Conservation (phyloP, 2,329 filamentous ascomycete genomes). For the Biscogniauxia sp. region DNA sequence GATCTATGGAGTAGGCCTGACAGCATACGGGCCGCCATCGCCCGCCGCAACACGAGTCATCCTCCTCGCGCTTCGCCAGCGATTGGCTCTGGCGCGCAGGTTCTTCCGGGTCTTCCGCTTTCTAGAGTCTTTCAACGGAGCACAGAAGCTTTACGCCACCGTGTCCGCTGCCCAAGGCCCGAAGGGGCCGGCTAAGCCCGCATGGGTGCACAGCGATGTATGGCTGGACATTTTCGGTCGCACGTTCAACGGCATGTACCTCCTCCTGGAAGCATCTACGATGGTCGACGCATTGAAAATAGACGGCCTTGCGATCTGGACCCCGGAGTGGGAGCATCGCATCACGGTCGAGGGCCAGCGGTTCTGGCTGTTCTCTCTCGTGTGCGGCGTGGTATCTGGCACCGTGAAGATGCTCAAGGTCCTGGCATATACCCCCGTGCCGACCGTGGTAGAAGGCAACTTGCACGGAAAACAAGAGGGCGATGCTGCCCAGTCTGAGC, state of each 20-base stretch:
- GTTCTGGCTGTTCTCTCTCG: slow-evolving; percentile 67
- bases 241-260: slow-evolving; percentile 64
- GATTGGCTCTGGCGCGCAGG: slow-evolving; percentile 52
- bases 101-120: slow-evolving; percentile 70
- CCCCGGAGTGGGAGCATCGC: slow-evolving; percentile 42
- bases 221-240: slow-evolving; percentile 56
- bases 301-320: slow-evolving; percentile 50
- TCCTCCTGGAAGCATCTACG: slow-evolving; percentile 61
- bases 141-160: slow-evolving; percentile 41
- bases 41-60: slow-evolving; percentile 32
- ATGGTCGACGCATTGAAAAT: slow-evolving; percentile 52
- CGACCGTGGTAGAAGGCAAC: slow-evolving; percentile 20
- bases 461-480: neutral
- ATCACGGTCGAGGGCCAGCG: slow-evolving; percentile 61
- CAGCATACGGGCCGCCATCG: slow-evolving; percentile 16
- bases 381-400: slow-evolving; percentile 46
- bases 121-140: slow-evolving; percentile 55
- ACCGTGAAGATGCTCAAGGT: slow-evolving; percentile 41
- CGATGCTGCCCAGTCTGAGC: slow-evolving; percentile 1
- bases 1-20: slow-evolving; percentile 23
- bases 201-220: slow-evolving; percentile 29
- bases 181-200: slow-evolving; percentile 12
- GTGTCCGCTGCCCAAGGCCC: slow-evolving; percentile 17
- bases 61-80: slow-evolving; percentile 36
- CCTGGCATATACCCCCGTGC: slow-evolving; percentile 31